Evolutionary conservation across 2,329 filamentous ascomycete genomes (phyloP).

Genomic region (Aureobasidium lini): DNA sequence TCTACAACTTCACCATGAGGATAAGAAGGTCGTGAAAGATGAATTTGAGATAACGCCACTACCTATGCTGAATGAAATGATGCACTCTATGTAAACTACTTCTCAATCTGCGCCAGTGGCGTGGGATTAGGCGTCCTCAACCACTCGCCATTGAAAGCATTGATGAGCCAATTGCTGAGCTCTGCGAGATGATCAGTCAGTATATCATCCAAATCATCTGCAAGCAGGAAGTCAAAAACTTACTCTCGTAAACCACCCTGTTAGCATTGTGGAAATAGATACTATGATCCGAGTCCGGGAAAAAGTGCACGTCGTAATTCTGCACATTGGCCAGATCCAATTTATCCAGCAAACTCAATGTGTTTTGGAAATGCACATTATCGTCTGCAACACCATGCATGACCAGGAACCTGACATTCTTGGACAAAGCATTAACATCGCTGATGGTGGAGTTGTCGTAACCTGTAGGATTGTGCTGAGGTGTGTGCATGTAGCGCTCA

Average conservation of each 20-base stretch:
- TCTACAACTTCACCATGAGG: background rate
- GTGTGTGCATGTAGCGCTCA: conserved; percentile 94
- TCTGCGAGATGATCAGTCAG: conserved; percentile 41
- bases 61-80: background rate
- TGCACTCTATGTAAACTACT: background rate
- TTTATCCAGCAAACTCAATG: conserved; percentile 76
- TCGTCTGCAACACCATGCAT: conserved; percentile 98
- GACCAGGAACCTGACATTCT: conserved; percentile 80
- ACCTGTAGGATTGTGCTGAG: conserved; percentile 69
- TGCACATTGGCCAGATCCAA: conserved; percentile 73
- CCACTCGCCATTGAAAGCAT: conserved; percentile 97
- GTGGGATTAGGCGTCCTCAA: conserved; percentile 49
- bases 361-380: conserved; percentile 96
- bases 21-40: background rate
- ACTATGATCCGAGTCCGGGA: conserved; percentile 90
- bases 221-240: conserved; percentile 35
- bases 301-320: conserved; percentile 96
- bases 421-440: conserved; percentile 63
- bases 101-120: conserved; percentile 31
- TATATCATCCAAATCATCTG: background rate
- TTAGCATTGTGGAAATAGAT: conserved; percentile 95
- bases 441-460: conserved; percentile 69
- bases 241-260: conserved; percentile 84
- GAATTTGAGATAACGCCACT: background rate
- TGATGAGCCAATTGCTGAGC: conserved; percentile 83